A percentile compares a stretch with the other conserved stretches of the same genome.
phyloP scores from a whole-genome alignment of 1,284 basidiomycete genomes.

The Ganoderma lucidum region DNA sequence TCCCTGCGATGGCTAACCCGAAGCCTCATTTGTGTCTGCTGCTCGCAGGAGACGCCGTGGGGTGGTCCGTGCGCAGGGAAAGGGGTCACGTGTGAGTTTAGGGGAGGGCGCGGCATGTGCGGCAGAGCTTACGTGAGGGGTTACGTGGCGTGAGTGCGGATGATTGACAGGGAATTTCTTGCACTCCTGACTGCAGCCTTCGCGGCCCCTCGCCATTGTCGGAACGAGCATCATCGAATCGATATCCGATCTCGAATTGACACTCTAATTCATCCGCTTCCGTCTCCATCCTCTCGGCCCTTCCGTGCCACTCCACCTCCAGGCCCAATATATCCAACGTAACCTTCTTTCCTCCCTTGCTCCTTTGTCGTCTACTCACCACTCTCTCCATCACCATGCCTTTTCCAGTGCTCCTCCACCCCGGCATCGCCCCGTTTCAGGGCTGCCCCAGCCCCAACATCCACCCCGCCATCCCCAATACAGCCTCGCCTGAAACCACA shows the following conservation, averaged over 20 bases:
- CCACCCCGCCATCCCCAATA: slow-evolving; percentile 1
- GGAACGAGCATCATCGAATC: slow-evolving; percentile 33
- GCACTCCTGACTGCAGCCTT: slow-evolving; percentile 18
- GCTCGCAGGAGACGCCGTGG: not conserved
- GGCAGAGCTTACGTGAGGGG: slow-evolving; percentile 27
- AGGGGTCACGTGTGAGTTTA: slow-evolving; percentile 13
- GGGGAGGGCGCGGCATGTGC: slow-evolving; percentile 20
- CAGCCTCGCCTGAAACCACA: not conserved
- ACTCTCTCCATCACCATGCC: slow-evolving; percentile 11
- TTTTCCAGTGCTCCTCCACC: slow-evolving; percentile 11
- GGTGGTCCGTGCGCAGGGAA: slow-evolving; percentile 20
- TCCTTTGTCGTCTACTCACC: slow-evolving; percentile 18
- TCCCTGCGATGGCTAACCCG: not conserved
- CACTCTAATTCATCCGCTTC: slow-evolving; percentile 29
- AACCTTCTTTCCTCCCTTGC: slow-evolving; percentile 13
- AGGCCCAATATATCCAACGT: slow-evolving; percentile 20
- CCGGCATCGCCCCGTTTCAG: not conserved
- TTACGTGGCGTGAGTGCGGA: slow-evolving; percentile 23
- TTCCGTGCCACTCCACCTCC: slow-evolving; percentile 10
- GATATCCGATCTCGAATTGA: slow-evolving; percentile 29
- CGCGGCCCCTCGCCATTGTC: slow-evolving; percentile 24
- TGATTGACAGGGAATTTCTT: slow-evolving; percentile 18
- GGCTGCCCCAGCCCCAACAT: not conserved
- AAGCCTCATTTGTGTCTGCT: not conserved
- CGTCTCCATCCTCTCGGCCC: slow-evolving; percentile 24